Conservation (phyloP, 495 filamentous ascomycete genomes). For the Aspergillus homomorphus region DNA sequence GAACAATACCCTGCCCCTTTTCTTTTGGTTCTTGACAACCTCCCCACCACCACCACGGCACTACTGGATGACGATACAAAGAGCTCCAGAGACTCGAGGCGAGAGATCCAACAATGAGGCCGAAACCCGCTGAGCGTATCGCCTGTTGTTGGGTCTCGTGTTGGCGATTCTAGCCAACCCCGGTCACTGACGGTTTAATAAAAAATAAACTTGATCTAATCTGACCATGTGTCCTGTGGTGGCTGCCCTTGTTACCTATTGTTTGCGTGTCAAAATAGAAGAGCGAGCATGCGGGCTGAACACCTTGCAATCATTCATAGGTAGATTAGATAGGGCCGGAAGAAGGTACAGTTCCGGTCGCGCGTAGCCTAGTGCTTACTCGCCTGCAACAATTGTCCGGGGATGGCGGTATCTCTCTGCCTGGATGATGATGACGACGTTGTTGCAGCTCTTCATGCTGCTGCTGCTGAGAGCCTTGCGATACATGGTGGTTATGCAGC, state of each 20-base stretch:
- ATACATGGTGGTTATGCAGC: neutral
- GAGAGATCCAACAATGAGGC: slow-evolving; percentile 4
- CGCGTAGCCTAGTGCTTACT: neutral
- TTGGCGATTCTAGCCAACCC: slow-evolving; percentile 6
- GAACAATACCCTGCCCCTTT: neutral
- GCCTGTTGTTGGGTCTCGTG: slow-evolving; percentile 20
- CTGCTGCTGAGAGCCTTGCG: neutral
- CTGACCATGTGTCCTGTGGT: slow-evolving; percentile 33
- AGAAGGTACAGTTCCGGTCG: neutral
- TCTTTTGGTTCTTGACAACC: slow-evolving; percentile 8
- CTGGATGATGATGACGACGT: neutral
- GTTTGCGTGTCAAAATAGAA: neutral
- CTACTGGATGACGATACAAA: slow-evolving; percentile 44
- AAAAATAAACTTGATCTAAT: slow-evolving; percentile 60
- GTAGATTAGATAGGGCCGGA: neutral
- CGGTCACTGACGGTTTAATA: slow-evolving; percentile 41
- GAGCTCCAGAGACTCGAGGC: slow-evolving; percentile 33
- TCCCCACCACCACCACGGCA: slow-evolving; percentile 11
- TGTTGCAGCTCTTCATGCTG: neutral
- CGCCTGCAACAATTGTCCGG: neutral
- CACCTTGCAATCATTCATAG: neutral
- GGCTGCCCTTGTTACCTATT: neutral
- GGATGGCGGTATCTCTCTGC: neutral
- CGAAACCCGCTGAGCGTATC: slow-evolving; percentile 40
- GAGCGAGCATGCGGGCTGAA: neutral